Percentiles rank a stretch among this genome's conserved stretches.
These are phyloP conservation scores for Cystoisospora suis DNA, from an alignment of 169 alveolate genomes.

Conservation along the genomic window DNA sequence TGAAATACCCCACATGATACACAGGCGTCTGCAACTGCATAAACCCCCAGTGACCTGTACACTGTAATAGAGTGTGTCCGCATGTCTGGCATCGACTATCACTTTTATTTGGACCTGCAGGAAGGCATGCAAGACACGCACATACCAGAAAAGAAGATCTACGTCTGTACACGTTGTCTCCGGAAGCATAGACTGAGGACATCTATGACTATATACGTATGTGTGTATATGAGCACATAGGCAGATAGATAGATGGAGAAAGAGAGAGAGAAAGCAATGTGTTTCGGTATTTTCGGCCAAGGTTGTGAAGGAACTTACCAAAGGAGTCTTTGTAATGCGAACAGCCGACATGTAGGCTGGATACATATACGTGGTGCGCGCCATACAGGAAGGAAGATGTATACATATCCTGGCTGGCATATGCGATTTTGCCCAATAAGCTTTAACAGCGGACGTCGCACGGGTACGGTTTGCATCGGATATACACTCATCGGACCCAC, in stretches of 20 bases:
- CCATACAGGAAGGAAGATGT: no score
- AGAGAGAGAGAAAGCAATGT: no score
- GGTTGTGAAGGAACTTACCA: no score
- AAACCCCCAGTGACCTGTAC: constrained; percentile 71
- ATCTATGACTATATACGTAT: background rate
- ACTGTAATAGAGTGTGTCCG: constrained; percentile 29
- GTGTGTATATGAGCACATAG: background rate
- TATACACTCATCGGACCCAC: no score
- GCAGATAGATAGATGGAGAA: background rate
- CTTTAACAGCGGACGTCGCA: no score
- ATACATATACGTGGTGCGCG: no score
- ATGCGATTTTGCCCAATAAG: no score
- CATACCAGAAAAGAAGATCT: background rate
- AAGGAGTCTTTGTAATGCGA: no score
- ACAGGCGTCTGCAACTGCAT: constrained; percentile 95
- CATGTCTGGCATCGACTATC: constrained; percentile 53
- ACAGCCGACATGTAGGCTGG: no score
- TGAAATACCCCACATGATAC: constrained; percentile 97
- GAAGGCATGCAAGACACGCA: background rate
- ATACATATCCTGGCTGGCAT: no score
- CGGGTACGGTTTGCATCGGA: no score
- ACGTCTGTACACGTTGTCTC: background rate
- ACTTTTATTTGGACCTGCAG: constrained; percentile 31
- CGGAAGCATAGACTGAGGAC: background rate
- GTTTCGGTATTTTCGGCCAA: no score